phyloP scores from a whole-genome alignment of 129 eudicot genomes.

The Logfia minima region DNA sequence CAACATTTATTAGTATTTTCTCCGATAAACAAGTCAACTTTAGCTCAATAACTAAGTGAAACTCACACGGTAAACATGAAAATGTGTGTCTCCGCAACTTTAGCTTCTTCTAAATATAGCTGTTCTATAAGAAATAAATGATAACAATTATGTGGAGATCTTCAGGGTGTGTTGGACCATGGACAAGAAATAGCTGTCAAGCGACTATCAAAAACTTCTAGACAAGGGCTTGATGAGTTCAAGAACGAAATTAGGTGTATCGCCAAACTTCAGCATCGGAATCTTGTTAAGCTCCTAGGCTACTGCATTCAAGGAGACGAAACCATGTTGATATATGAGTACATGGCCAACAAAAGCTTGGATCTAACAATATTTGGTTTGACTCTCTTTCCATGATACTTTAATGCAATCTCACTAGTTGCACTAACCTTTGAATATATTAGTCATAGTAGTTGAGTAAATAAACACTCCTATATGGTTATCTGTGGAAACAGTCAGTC shows the following conservation, averaged over 20 bases:
- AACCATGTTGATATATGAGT: constrained; percentile 15
- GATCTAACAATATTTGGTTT: constrained; percentile 21
- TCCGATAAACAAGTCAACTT: background rate
- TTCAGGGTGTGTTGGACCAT: constrained; percentile 20
- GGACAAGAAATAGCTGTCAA: constrained; percentile 19
- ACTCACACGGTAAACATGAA: background rate
- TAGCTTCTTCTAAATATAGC: background rate
- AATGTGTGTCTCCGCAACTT: background rate
- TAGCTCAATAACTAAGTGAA: background rate
- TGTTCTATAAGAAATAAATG: background rate
- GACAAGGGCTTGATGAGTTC: constrained; percentile 24
- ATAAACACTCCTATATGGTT: background rate
- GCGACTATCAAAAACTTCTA: constrained; percentile 15
- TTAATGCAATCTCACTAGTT: background rate
- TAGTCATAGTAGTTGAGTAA: background rate
- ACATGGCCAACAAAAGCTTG: constrained; percentile 25
- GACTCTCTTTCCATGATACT: background rate
- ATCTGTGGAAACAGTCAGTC: background rate
- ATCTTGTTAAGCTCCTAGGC: constrained; percentile 23
- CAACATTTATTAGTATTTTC: background rate
- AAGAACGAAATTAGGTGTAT: constrained; percentile 20
- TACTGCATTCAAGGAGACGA: constrained; percentile 21
- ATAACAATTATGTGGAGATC: background rate
- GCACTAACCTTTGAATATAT: background rate
- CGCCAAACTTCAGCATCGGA: constrained; percentile 21